Evolutionary conservation across 148 eudicot genomes (phyloP), one percentile per base, ranked within the genome.

Genomic region (Nyssa sinensis): DNA sequence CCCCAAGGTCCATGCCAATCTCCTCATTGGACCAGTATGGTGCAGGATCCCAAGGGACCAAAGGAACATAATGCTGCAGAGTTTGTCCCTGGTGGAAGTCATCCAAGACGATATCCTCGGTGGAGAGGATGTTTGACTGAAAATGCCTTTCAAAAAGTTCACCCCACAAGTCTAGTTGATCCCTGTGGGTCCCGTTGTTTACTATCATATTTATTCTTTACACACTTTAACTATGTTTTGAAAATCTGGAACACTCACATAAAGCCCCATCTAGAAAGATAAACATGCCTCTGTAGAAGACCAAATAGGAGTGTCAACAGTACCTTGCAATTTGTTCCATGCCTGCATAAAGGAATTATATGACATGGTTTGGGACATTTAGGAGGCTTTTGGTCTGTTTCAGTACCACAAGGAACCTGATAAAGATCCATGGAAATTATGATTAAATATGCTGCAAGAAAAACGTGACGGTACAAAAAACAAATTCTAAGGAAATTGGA

Each of bases 391-490:
- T 95, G 98, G 41, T 86, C 91, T 64, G 70, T 83, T 84, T 95
- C 98, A 62, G 92, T 89, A 74, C 98, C 98, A 83, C 98, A 95
- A 75, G 97, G 98, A 71, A 95, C 98, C 98, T 95, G 88, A 79
- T 67, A 76, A 57, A 74, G 70, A 11, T 33, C 53, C 29, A 70
- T 41, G 25, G 64, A 75, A 33, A 67, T 21, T 12, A 35, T 21
- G 4, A 7, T 37, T 21, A 73, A 62, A 62, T 23, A 27, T 35
- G 37, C 6, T 25, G 17, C 17, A 37, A 72, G 24, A 59, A 16
- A 1, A 44, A 44, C 16, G 16, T 23, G 44, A 70, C 24, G 32
- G 63, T 33, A 39, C 55, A 55, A 5, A 5, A n/a, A 57, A 59
- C 23, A 49, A 19, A n/a, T 35, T 16, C 30, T 35, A 67, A 16